Conservation (phyloP, 1,284 basidiomycete species). For the Puccinia triticina region DNA sequence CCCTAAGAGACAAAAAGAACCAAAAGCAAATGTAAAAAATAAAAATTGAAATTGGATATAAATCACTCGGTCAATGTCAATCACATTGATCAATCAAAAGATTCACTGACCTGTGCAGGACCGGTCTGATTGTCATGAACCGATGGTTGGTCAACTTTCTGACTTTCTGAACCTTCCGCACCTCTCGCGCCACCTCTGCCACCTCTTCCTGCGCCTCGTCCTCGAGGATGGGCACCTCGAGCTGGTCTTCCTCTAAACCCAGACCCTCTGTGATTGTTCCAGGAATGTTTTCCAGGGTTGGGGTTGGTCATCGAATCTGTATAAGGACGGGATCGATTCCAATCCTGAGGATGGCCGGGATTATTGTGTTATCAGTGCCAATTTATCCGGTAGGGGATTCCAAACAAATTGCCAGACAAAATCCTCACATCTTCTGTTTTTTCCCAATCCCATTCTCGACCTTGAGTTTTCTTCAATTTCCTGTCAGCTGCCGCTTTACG, state of each 20-base stretch:
- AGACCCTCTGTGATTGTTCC: constrained; percentile 17
- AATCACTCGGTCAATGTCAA: neutral
- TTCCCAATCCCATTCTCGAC: constrained; percentile 55
- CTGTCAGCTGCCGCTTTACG: constrained; percentile 53
- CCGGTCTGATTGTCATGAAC: constrained; percentile 4
- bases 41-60: neutral
- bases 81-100: neutral
- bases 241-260: constrained; percentile 17
- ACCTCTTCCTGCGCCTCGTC: constrained; percentile 37
- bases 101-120: neutral
- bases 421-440: constrained; percentile 50
- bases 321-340: constrained; percentile 48
- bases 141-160: neutral
- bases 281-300: constrained; percentile 14
- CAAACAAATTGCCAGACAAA: neutral
- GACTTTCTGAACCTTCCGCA: constrained; percentile 7
- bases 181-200: constrained; percentile 17
- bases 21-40: neutral
- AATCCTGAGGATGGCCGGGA: constrained; percentile 26
- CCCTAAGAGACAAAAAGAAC: neutral
- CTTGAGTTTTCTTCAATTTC: constrained; percentile 53
- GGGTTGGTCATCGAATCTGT: constrained; percentile 48
- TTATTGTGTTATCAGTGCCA: neutral
- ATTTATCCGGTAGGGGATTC: neutral
- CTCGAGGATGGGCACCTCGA: constrained; percentile 21